Base-by-base conservation (phyloP, 805 yeast genomes). In the Candida andamanensis region DNA sequence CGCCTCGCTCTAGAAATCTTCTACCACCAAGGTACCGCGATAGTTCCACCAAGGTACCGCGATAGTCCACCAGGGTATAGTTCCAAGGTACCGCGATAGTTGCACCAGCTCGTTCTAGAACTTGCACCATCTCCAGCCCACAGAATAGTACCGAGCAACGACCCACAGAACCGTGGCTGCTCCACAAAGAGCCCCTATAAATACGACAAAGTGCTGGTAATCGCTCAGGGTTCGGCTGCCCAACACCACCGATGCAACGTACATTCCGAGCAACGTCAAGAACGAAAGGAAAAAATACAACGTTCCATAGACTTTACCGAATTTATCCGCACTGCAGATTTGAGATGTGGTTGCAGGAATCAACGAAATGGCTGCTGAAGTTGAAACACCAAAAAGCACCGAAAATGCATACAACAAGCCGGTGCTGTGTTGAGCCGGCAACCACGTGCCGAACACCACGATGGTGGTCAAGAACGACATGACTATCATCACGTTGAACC, bases 281-380 rank as follows among this genome's bases (percentile, higher is more conserved):
- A 59, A 50, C 17, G 57, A 52, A 28, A 67, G 61, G 31, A 62
- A 59, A 35, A 69, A 54, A 36, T 59, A 58, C 36, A 76, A 58
- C 2, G 79, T 67, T 2, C 79, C 69, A 47, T 72, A 75, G 13
- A 77, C 61, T 42, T 68, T 67, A 6, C 80, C 80, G 46, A 74
- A 74, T 40, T 65, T 69, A 27, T 68, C 69, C 2, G 72, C 67
- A 32, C 70, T 67, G 12, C 80, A 73, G 21, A 78, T 73, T 31
- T 72, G 76, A 1, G 78, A 80, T 22, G 74, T 60, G 43, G 81
- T 72, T 2, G 73, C 76, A 2, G 83, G 82, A 11, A 76, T 69
- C 27, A 77, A 46, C 3, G 81, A 67, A 29, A 77, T 56, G 4
- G 76, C 70, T 1, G 81, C 67, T 4, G 80, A 74, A 4, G 78